Percentiles rank a stretch among this genome's conserved stretches.
Conservation (phyloP, 176 grass and related monocot genomes). For the Microstegium vimineum region DNA sequence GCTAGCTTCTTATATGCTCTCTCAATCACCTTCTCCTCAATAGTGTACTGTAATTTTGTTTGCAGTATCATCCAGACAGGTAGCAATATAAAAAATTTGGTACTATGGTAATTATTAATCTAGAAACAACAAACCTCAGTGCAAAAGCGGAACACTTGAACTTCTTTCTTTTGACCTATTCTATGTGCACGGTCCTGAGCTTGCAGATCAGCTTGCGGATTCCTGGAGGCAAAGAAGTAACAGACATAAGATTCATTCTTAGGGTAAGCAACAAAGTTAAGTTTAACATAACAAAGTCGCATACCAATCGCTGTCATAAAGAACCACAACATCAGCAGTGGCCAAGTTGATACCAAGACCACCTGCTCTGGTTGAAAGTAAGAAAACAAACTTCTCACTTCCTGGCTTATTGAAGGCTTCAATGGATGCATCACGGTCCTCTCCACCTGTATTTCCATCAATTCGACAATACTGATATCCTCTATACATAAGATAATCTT, state of each 20-base stretch:
- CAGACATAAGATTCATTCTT: background rate
- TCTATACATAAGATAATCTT: slow-evolving; percentile 92
- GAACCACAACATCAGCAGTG: slow-evolving; percentile 96
- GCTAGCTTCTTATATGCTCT: slow-evolving; percentile 99
- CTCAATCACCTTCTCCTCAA: slow-evolving; percentile 99
- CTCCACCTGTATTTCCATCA: slow-evolving; percentile 97
- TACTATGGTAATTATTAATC: background rate
- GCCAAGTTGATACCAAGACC: slow-evolving; percentile 97
- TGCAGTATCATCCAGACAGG: background rate
- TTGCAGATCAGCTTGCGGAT: slow-evolving; percentile 97
- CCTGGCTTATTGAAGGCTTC: slow-evolving; percentile 80
- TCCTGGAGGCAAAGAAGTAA: slow-evolving; percentile 57
- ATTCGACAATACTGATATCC: slow-evolving; percentile 95
- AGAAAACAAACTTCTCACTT: slow-evolving; percentile 98
- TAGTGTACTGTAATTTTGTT: slow-evolving; percentile 74
- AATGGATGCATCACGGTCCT: slow-evolving; percentile 98
- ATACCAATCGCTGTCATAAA: slow-evolving; percentile 99
- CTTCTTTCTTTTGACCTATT: slow-evolving; percentile 98
- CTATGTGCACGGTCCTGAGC: slow-evolving; percentile 98
- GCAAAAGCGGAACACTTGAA: slow-evolving; percentile 99
- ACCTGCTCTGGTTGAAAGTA: slow-evolving; percentile 97
- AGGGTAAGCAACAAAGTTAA: background rate
- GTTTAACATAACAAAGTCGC: slow-evolving; percentile 12
- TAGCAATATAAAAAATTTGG: slow-evolving; percentile 4
- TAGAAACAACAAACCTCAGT: slow-evolving; percentile 70